Base-by-base conservation (phyloP, 2,329 filamentous ascomycete species). In the Zymoseptoria crescenta region DNA sequence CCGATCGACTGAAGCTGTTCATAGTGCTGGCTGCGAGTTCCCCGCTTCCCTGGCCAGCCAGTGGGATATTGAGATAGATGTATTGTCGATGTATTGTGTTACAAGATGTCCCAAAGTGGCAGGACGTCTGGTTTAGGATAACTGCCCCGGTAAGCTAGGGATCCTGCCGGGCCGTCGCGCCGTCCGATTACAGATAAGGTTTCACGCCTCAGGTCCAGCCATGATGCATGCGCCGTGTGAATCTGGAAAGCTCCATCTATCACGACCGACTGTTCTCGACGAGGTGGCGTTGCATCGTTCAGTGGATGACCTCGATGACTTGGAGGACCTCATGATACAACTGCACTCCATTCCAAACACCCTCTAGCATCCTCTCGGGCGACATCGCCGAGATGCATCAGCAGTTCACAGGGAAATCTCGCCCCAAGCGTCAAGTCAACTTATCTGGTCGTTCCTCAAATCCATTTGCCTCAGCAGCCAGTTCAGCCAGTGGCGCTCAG, bases 371-470 rank as follows among this genome's bases (percentile, higher is more conserved):
- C 9, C 21, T 21, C 35, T 30, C 28, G 8, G 21, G 16, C 20
- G 27, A 8, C 54, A 48, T n/a, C 50, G 50, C 24, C 29, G 20
- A n/a, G 16, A 96, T 96, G 93, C 95, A 94, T 77, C 87, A 88
- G 62, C 91, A 88, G 56, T 99, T 99, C 77, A 94, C 89, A 24
- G 94, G 94, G 67, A 89, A 78, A 75, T 89, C 91, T 68, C 87
- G 90, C 70, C 88, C 89, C 66, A 87, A 88, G 62, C 87, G 94
- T 65, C 92, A 96, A 73, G 91, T 97, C 72, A 96, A 97, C 75
- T 86, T 99, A 62, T 94, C 91, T 65, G 94, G 91, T 63, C 87
- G 92, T 67, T 84, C 84, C 65, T 79, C 80, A 55, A 96, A 96
- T 70, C 90, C 91, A 3, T 96, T 94, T 73, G 86, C 81, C 61